phyloP scores from a whole-genome alignment of 345 rosid genomes.

The Psidium friedrichsthalianum region DNA sequence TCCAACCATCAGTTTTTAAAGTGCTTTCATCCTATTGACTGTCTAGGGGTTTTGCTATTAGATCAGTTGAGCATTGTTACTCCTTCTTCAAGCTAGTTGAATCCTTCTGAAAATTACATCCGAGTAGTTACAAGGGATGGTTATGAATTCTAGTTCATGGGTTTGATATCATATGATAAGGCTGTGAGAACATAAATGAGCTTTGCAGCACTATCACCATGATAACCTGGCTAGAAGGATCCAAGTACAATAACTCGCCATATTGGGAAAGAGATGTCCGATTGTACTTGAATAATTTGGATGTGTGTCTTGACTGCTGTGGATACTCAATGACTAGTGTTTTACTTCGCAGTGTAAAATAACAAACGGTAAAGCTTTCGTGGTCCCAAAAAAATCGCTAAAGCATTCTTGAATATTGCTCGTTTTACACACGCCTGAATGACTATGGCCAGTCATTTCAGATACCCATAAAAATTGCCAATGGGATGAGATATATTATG shows the following conservation, averaged over 20 bases:
- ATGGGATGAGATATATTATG: too few relatives aligned
- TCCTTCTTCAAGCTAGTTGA: conserved; percentile 41
- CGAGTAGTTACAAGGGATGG: conserved; percentile 45
- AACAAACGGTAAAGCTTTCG: too few relatives aligned
- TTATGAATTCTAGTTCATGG: conserved; percentile 76
- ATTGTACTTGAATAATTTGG: background rate
- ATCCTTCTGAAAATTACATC: conserved; percentile 51
- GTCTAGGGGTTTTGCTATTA: too few relatives aligned
- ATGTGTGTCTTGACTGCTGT: background rate
- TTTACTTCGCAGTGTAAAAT: too few relatives aligned
- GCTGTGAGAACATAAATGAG: conserved; percentile 56
- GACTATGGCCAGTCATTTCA: too few relatives aligned
- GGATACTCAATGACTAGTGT: background rate
- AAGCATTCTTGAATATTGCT: too few relatives aligned
- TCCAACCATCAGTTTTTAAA: too few relatives aligned
- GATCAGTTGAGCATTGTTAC: conserved; percentile 22
- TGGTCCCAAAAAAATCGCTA: too few relatives aligned
- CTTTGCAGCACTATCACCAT: conserved; percentile 7
- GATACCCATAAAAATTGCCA: too few relatives aligned
- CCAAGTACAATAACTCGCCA: background rate
- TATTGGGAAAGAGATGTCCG: background rate
- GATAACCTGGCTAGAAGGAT: too few relatives aligned
- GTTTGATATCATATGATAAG: conserved; percentile 62
- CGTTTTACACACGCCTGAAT: too few relatives aligned
- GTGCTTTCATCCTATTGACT: too few relatives aligned